Percentiles rank a stretch among this genome's conserved stretches.
Conservation (phyloP, 164 flowering plant species). For the Macadamia integrifolia region DNA sequence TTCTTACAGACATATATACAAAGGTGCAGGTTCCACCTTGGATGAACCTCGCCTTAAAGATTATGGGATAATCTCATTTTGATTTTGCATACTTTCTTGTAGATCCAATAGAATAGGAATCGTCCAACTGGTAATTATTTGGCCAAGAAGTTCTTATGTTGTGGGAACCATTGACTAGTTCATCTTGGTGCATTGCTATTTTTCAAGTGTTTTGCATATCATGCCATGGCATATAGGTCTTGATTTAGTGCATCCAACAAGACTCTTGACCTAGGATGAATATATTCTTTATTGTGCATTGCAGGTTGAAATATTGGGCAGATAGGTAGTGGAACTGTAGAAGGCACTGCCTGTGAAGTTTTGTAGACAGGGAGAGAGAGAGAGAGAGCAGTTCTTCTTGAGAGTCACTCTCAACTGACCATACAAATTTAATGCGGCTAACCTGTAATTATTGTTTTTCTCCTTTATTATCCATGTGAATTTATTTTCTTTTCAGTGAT, state of each 20-base stretch:
- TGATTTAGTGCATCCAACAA: background rate
- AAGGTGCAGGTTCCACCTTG: background rate
- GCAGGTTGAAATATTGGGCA: constrained; percentile 32
- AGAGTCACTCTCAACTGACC: constrained; percentile 13
- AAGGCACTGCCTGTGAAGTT: constrained; percentile 30
- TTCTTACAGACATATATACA: background rate
- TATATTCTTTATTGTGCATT: constrained; percentile 6
- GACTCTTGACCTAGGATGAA: background rate
- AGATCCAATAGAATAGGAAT: background rate
- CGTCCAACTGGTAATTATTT: background rate
- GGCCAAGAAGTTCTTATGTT: background rate
- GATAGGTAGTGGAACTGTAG: background rate
- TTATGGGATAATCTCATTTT: background rate
- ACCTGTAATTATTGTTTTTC: constrained; percentile 34
- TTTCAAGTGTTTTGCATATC: too few species aligned
- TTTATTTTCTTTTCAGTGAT: background rate
- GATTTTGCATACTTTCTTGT: background rate
- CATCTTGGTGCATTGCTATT: too few species aligned
- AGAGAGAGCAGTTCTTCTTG: background rate
- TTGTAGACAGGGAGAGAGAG: constrained; percentile 29
- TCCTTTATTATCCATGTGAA: background rate
- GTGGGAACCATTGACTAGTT: too few species aligned
- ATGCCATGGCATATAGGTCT: background rate
- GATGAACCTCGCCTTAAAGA: background rate
- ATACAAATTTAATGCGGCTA: constrained; percentile 22